Evolutionary conservation across 768 basidiomycete species (phyloP).

Genomic region (Fibroporia radiculosa): DNA sequence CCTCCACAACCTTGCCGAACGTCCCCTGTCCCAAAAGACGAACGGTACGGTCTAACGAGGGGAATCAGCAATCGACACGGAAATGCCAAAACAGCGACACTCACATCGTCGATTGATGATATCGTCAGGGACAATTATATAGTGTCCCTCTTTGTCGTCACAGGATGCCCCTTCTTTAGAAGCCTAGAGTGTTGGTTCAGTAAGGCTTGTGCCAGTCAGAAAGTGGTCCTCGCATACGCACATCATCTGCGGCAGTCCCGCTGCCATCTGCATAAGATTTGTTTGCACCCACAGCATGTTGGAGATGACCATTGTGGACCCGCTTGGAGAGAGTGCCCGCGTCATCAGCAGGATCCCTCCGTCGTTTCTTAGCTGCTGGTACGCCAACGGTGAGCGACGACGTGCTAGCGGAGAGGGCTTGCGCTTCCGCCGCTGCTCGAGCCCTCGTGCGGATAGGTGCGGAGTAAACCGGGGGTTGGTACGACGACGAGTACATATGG

Average conservation of each 20-base stretch:
- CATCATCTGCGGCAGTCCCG: slow-evolving; percentile 59
- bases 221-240: slow-evolving; percentile 29
- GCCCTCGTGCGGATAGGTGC: slow-evolving; percentile 80
- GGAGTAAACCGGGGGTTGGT: slow-evolving; percentile 68
- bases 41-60: slow-evolving; percentile 70
- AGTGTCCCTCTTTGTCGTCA: slow-evolving; percentile 99
- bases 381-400: slow-evolving; percentile 58
- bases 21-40: slow-evolving; percentile 93
- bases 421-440: slow-evolving; percentile 79
- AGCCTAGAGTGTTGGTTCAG: slow-evolving; percentile 34
- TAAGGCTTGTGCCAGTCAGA: slow-evolving; percentile 21
- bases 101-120: slow-evolving; percentile 80
- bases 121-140: slow-evolving; percentile 89
- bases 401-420: slow-evolving; percentile 58
- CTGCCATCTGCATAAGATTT: slow-evolving; percentile 66
- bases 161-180: slow-evolving; percentile 66
- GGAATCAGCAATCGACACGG: background rate
- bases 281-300: slow-evolving; percentile 40
- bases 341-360: slow-evolving; percentile 70
- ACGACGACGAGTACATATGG: slow-evolving; percentile 66
- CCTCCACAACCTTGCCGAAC: slow-evolving; percentile 98
- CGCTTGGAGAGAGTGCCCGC: slow-evolving; percentile 67
- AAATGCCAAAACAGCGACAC: slow-evolving; percentile 21
- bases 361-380: slow-evolving; percentile 78
- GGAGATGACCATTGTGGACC: slow-evolving; percentile 42